Percentiles rank a stretch among this genome's conserved stretches.
Conservation (phyloP, 305 asterid species). For the Fraxinus platypoda region DNA sequence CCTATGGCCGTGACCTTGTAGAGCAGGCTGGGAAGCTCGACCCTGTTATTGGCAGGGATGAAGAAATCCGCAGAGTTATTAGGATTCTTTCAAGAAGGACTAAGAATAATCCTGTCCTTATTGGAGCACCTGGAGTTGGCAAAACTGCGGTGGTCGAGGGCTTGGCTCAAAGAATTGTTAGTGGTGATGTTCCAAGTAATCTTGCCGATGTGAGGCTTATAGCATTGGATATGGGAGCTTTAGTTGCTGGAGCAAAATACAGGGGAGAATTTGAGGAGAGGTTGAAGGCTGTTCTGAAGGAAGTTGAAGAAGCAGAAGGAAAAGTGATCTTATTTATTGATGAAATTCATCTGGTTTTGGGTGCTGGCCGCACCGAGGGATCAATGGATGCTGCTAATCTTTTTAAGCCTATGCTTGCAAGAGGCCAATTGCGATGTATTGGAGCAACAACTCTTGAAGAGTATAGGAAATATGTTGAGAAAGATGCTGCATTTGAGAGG, state of each 20-base stretch:
- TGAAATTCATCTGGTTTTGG: conserved; percentile 76
- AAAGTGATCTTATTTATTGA: conserved; percentile 76
- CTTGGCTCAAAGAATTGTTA: conserved; percentile 74
- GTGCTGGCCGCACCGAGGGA: conserved; percentile 85
- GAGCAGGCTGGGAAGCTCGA: conserved; percentile 87
- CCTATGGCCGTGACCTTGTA: conserved; percentile 91
- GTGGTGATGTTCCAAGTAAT: conserved; percentile 69
- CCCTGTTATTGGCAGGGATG: conserved; percentile 86
- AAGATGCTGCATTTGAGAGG: conserved; percentile 93
- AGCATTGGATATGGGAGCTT: conserved; percentile 83
- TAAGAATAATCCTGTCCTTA: conserved; percentile 78
- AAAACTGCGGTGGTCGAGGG: conserved; percentile 90
- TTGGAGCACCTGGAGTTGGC: conserved; percentile 91
- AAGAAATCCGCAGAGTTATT: conserved; percentile 72
- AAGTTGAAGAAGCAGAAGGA: conserved; percentile 88
- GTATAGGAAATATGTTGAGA: conserved; percentile 80
- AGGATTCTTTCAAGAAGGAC: conserved; percentile 81
- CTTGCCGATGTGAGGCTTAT: conserved; percentile 77
- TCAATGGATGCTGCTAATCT: conserved; percentile 89
- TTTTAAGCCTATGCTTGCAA: conserved; percentile 86
- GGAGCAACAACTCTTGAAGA: conserved; percentile 83
- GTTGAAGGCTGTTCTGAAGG: conserved; percentile 71
- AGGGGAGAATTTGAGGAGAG: conserved; percentile 90
- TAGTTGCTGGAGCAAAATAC: conserved; percentile 78
- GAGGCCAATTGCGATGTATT: conserved; percentile 82